Evolutionary conservation across 768 basidiomycete genomes (phyloP).

Genomic region (Lactifluus volemus): DNA sequence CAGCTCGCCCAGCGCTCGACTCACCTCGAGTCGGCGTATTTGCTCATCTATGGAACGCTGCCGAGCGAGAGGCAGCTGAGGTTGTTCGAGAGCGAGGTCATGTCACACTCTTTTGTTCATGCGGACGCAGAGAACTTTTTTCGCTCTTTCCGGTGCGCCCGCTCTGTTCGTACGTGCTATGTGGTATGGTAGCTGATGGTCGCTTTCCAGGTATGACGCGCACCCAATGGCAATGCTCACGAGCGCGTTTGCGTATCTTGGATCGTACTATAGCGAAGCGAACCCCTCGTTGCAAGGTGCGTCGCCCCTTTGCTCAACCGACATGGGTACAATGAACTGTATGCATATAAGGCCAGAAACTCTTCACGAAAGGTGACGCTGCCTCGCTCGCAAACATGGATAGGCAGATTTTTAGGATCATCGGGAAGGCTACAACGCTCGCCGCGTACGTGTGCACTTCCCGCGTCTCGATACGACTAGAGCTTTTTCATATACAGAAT

Average conservation of each 20-base stretch:
- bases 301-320: conserved; percentile 7
- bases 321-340: not conserved
- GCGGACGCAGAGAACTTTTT: conserved; percentile 35
- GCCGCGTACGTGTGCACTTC: conserved; percentile 51
- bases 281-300: conserved; percentile 81
- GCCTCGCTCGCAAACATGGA: conserved; percentile 74
- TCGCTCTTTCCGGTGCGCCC: conserved; percentile 33
- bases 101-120: conserved; percentile 55
- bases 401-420: conserved; percentile 83
- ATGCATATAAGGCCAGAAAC: conserved; percentile 55
- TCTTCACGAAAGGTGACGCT: conserved; percentile 61
- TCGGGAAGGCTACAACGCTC: conserved; percentile 82
- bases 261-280: conserved; percentile 80
- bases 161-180: too few relatives aligned
- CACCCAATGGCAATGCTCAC: conserved; percentile 90
- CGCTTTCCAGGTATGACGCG: conserved; percentile 60
- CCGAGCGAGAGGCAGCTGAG: conserved; percentile 53
- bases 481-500: conserved; percentile 41
- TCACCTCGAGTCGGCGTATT: conserved; percentile 78
- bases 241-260: conserved; percentile 80
- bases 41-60: conserved; percentile 81
- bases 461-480: not conserved
- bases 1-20: conserved; percentile 73
- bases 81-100: conserved; percentile 64
- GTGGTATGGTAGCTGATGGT: not conserved